Base-by-base conservation (phyloP, 2,329 filamentous ascomycete species). In the Colletotrichum godetiae region DNA sequence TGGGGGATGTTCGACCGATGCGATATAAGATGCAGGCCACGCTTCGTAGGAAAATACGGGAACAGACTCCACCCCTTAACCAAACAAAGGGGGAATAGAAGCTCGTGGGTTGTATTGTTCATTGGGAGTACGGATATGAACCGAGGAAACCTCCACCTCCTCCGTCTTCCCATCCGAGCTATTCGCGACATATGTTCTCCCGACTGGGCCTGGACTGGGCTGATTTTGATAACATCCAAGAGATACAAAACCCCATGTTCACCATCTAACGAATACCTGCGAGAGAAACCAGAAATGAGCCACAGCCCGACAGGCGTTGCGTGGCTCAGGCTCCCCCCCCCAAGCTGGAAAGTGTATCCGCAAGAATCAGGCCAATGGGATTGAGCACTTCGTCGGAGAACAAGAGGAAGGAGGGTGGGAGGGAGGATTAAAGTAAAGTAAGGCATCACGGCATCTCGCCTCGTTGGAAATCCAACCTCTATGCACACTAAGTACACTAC, bases 391-490 rank as follows among this genome's bases (percentile, higher is more conserved):
- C n/a, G 22, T 8, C n/a, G 33, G 42, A n/a, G 49, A 42, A 13
- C 37, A 42, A 42, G 37, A 15, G 35, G 49, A 33, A 33, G 15
- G 37, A n/a, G 42, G 42, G 19, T 15, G 37, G 42, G 27, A 27
- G 42, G 19, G 7, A 46, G 19, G 42, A 19, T n/a, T 49, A 49
- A 49, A 49, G 42, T 49, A n/a, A 49, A 24, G n/a, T 55, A 64
- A 22, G n/a, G 42, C 49, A 37, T 31, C 46, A 31, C 37, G 55
- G 55, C 53, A 59, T 59, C 62, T 33, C 68, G 31, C 68, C 35
- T 60, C 31, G 13, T 67, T 53, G 56, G 55, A 61, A 55, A 49
- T 49, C 33, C 35, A 55, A 29, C 11, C 37, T 42, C 37, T 42
- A 15, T 7, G 37, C 4, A 27, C 27, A 27, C 27, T 29, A 29